Evolutionary conservation across 176 grass and related monocot genomes (phyloP), one percentile per base, ranked within the genome.

Genomic region (Aechmea fasciata): DNA sequence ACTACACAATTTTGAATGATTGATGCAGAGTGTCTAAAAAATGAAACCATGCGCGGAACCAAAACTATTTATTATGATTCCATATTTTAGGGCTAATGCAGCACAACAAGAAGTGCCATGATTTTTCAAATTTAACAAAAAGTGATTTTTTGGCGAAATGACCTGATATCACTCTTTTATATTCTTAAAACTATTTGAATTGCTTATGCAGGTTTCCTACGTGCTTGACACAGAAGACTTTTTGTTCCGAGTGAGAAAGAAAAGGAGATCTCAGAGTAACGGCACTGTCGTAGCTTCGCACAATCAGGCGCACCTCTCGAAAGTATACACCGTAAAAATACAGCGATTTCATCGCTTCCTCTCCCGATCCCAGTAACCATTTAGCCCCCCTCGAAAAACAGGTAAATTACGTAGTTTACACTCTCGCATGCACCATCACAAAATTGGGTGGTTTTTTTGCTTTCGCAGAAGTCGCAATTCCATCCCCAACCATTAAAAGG

Each of bases 151-250:
- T 41, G 4, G 33, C 33, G 0, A 6, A 41, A 41, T 41, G 33
- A 41, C 33, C 14, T 48, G 25, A 10, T 11, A 3, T 74, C 51
- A 11, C 8, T 52, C 8, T 9, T 59, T 17, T 12, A 59, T 3
- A 9, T 9, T 59, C 10, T 12, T 59, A 59, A 55, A 59, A 59
- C n/a, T 19, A 17, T 15, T 59, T 10, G 10, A 61, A 3, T 13
- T 11, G 11, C 73, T 14, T 70, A 23, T 71, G 20, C 76, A 99
- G 94, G 86, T 90, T 26, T 86, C 83, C 0, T 99, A 93, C 87
- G 94, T 99, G 48, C 86, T 99, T 49, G 88, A 99, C 48, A 99
- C 94, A 1, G 94, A 99, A 74, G 94, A 99, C 90, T 93, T 83
- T 80, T 79, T 99, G 51, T 90, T 81, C 28, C 79, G 94, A 41